A percentile compares a stretch with the other conserved stretches of the same genome.
These are phyloP conservation scores for Pythium phragmitis DNA, from an alignment of 352 stramenopile genomes.

Conservation along the genomic window DNA sequence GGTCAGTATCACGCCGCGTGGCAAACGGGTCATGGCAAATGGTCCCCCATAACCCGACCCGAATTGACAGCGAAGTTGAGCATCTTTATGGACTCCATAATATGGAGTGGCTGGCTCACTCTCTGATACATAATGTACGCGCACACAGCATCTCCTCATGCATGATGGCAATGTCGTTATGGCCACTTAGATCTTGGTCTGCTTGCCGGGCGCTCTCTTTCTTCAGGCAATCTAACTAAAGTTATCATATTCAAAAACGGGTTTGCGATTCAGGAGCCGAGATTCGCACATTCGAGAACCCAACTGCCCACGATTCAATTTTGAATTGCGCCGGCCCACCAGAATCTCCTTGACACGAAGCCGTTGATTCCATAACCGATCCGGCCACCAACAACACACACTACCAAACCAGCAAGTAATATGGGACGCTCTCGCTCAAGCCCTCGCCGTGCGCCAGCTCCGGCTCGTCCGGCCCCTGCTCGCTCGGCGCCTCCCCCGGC, in stretches of 20 bases:
- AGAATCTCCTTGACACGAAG: constrained; percentile 18
- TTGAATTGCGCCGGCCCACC: constrained; percentile 20
- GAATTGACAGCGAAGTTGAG: too few species aligned
- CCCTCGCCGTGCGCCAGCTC: constrained; percentile 34
- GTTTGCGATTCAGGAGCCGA: not conserved
- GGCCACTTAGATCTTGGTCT: too few species aligned
- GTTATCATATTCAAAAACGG: not conserved
- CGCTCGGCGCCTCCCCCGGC: constrained; percentile 51
- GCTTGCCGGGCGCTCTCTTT: too few species aligned
- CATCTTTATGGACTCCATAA: too few species aligned
- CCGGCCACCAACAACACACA: constrained; percentile 15
- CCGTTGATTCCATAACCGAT: constrained; percentile 24
- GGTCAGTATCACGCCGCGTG: too few species aligned
- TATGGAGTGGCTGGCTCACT: too few species aligned
- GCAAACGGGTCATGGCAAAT: too few species aligned
- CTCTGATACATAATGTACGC: too few species aligned
- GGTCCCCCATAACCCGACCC: too few species aligned
- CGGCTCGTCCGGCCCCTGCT: constrained; percentile 42
- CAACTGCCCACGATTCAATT: constrained; percentile 15
- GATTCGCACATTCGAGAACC: constrained; percentile 6
- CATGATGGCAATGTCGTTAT: too few species aligned
- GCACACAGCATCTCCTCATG: too few species aligned
- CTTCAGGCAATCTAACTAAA: too few species aligned
- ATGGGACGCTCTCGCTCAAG: constrained; percentile 76
- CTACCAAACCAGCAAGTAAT: not conserved